Conservation (phyloP, 164 flowering plant species). For the Berberis thunbergii region DNA sequence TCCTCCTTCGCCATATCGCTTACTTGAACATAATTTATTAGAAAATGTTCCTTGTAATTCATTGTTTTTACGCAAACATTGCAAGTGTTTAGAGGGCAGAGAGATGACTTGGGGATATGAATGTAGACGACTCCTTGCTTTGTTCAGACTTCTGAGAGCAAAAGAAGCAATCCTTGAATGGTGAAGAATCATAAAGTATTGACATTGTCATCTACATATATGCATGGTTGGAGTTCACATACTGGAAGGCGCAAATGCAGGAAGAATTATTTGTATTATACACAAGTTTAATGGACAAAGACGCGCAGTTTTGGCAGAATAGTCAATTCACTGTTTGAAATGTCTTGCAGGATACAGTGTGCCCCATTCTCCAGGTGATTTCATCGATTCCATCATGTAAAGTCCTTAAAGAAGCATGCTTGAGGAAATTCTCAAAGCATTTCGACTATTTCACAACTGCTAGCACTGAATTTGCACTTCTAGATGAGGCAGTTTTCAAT, state of each 20-base stretch:
- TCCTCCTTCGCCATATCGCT: neutral
- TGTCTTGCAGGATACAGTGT: conserved; percentile 92
- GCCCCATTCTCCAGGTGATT: conserved; percentile 68
- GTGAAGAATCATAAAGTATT: conserved; percentile 46
- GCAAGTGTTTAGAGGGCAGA: conserved; percentile 23
- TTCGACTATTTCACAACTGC: conserved; percentile 91
- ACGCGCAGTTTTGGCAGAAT: conserved; percentile 42
- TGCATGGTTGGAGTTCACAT: conserved; percentile 89
- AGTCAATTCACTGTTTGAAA: conserved; percentile 51
- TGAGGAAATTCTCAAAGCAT: conserved; percentile 69
- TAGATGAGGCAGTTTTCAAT: conserved; percentile 60
- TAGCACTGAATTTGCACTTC: conserved; percentile 56
- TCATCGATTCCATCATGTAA: conserved; percentile 73
- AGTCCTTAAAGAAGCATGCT: conserved; percentile 72
- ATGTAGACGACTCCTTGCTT: conserved; percentile 11
- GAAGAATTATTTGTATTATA: conserved; percentile 49
- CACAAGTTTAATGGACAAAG: conserved; percentile 75
- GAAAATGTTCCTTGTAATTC: neutral
- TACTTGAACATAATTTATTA: neutral
- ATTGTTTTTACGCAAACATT: neutral
- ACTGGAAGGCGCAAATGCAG: conserved; percentile 67
- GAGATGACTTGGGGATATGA: conserved; percentile 36
- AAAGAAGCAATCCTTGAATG: conserved; percentile 34
- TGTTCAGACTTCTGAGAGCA: conserved; percentile 39
- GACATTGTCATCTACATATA: conserved; percentile 56